Evolutionary conservation across 768 basidiomycete species (phyloP).

Genomic region (Mycena vitilis): DNA sequence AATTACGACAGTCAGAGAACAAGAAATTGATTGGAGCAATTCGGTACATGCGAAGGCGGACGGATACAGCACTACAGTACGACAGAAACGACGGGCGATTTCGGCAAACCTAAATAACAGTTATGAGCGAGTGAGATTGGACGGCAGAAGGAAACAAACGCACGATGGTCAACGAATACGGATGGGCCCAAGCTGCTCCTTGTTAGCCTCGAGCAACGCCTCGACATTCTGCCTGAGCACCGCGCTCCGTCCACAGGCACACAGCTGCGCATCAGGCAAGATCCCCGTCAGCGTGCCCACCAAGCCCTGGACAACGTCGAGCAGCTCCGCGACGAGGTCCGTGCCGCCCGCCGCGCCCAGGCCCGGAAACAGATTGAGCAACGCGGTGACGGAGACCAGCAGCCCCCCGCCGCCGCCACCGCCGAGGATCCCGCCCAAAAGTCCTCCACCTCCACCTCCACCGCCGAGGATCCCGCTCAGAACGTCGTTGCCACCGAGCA

Average conservation of each 20-base stretch:
- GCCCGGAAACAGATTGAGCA: slow-evolving; percentile 16
- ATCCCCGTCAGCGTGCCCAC: slow-evolving; percentile 9
- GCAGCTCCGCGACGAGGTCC: slow-evolving; percentile 20
- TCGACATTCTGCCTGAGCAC: slow-evolving; percentile 4
- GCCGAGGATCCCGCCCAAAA: slow-evolving; percentile 11
- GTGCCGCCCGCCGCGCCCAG: slow-evolving; percentile 20
- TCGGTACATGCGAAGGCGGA: too few species aligned
- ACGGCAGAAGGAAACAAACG: neutral
- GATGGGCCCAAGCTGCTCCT: slow-evolving; percentile 13
- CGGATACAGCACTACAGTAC: neutral
- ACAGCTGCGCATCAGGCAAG: slow-evolving; percentile 18
- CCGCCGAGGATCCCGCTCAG: slow-evolving; percentile 4
- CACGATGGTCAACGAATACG: neutral
- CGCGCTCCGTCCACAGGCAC: slow-evolving; percentile 1
- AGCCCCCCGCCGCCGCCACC: slow-evolving; percentile 17
- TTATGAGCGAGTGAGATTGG: neutral
- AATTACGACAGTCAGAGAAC: too few species aligned
- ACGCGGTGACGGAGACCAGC: slow-evolving; percentile 13
- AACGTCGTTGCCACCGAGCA: slow-evolving; percentile 1
- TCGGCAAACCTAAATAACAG: neutral
- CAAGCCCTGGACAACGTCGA: slow-evolving; percentile 21
- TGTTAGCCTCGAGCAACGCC: slow-evolving; percentile 21
- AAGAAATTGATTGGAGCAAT: too few species aligned
- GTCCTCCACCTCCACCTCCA: slow-evolving; percentile 12
- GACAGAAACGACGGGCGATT: neutral